Base-by-base conservation (phyloP, 1,284 basidiomycete genomes). In the Acaromyces ingoldii region DNA sequence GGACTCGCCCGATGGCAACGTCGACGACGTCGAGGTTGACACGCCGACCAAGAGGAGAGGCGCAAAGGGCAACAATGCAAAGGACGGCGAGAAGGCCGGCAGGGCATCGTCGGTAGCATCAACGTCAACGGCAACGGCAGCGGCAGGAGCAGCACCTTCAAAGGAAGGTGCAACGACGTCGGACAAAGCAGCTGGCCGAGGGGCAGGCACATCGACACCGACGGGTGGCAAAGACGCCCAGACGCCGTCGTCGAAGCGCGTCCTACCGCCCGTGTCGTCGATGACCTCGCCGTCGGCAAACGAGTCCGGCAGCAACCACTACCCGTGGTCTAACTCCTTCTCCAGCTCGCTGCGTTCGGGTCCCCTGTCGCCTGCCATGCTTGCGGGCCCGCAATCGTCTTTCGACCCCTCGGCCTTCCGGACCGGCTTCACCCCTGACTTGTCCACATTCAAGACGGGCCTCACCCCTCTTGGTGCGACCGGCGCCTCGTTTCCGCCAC, bases 361-460 rank as follows among this genome's bases (percentile, higher is more conserved):
- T 4, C 92, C 91, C 1, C 83, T 96, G 34, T 90, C 87, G 6
- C 91, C 92, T 33, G 91, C 92, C 55, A 93, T 96, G 88, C 85
- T 96, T 54, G 85, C 88, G 29, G 91, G 88, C 13, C 91, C 91
- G 1, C 84, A 67, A 67, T 55, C 61, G 51, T 60, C 62, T 69
- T 92, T 89, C 72, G 89, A 92, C 70, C 83, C 85, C 37, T 76
- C 83, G 64, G 67, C 74, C 30, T 81, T 80, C 59, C 69, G 60
- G 13, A 88, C 87, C 0, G 91, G 91, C 34, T 83, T 92, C 62
- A 93, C 90, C 0, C 91, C 90, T 31, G 76, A 77, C 17, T 69
- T 75, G 44, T 77, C 76, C 60, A 76, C 76, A 38, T 69, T 69
- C 53, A 62, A 67, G 46, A 71, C 68, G 0, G 58, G 67, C 44